Evolutionary conservation across 2,329 filamentous ascomycete species (phyloP), one percentile per base, ranked within the genome.

Genomic region (Helicocarpus griseus): DNA sequence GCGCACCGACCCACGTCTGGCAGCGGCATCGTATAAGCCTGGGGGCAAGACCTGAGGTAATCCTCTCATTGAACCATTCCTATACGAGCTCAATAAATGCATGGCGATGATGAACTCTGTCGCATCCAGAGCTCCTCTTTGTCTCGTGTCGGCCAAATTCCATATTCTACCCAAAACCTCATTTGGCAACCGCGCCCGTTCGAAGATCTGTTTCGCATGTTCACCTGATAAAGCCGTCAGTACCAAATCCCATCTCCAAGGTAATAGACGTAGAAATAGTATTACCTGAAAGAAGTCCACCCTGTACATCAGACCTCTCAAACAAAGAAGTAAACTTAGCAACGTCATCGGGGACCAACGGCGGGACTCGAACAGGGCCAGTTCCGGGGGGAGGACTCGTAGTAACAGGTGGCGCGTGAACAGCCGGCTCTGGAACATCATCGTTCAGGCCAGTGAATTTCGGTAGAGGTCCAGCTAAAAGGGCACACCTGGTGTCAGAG

Each of bases 91-190:
- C 56, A 98, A 77, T 54, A 98, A 76, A 68, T 98, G 93, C 93
- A 98, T 98, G 43, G 93, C 93, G 63, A 98, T 94, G 64, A 95
- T 87, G 66, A 98, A 98, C 62, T 97, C 93, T 13, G 89, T 91
- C 60, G 84, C 78, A 53, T 90, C 86, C 33, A 98, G 77, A 29
- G 86, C 83, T 48, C 93, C 93, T 49, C 90, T 83, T 70, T 95
- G 89, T 69, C 96, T 90, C 0, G 89, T 93, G 66, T 98, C 93
- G 21, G 90, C 86, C 55, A 98, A 78, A 61, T 87, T 89, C 93
- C 93, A 98, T 73, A 98, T 96, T 59, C 86, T 83, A n/a, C 90
- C 90, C 29, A 98, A 77, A 9, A 87, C 79, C 60, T 97, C 89
- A 65, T 94, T 96, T 4, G 91, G 86, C 56, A 98, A 73, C 51